Conservation (phyloP, 2,329 filamentous ascomycete species). For the Ophiosphaerella herpotricha region DNA sequence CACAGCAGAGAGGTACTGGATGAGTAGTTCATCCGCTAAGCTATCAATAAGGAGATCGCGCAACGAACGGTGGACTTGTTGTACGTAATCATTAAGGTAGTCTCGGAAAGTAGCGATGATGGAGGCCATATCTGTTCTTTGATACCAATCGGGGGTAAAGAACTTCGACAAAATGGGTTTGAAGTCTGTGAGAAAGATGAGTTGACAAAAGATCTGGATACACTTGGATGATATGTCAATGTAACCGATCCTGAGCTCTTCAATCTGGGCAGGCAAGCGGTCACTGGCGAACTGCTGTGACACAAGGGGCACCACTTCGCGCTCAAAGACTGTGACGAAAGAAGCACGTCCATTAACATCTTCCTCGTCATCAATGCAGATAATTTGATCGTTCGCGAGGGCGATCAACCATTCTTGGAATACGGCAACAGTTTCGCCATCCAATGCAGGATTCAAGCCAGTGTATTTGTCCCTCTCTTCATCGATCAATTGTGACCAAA, state of each 20-base stretch:
- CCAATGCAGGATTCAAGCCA: constrained; percentile 53
- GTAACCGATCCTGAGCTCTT: constrained; percentile 82
- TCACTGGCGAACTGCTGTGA: constrained; percentile 73
- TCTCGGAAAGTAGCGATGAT: constrained; percentile 95
- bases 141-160: constrained; percentile 91
- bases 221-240: constrained; percentile 95
- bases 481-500: constrained; percentile 87
- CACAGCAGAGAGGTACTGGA: constrained; percentile 80
- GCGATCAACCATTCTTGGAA: constrained; percentile 91
- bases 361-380: constrained; percentile 84
- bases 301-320: constrained; percentile 80
- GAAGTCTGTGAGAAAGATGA: constrained; percentile 93
- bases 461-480: constrained; percentile 79
- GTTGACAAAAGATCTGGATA: constrained; percentile 80
- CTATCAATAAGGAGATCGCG: constrained; percentile 93
- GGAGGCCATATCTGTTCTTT: constrained; percentile 82
- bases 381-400: constrained; percentile 97
- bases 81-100: constrained; percentile 85
- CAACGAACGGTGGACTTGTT: constrained; percentile 82
- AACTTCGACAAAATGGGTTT: constrained; percentile 80
- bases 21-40: constrained; percentile 86
- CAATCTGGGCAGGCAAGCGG: constrained; percentile 72
- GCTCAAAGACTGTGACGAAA: constrained; percentile 84
- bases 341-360: constrained; percentile 66
- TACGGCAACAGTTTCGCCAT: constrained; percentile 77